Evolutionary conservation across 441 rosid species (phyloP).

Genomic region (Syzygium malaccense): DNA sequence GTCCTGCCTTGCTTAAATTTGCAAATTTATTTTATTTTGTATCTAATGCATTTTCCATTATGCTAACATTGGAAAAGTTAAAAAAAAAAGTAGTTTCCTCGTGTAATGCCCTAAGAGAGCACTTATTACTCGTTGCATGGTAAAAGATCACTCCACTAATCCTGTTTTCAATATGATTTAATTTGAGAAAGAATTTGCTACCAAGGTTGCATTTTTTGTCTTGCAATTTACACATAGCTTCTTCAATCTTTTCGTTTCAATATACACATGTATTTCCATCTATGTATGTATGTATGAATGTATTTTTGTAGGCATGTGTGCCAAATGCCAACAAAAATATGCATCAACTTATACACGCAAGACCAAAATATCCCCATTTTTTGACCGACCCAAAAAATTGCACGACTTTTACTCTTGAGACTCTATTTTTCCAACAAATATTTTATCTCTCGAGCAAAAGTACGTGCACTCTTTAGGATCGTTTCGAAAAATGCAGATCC

Average conservation of each 20-base stretch:
- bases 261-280: not conserved
- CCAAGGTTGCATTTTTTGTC: not conserved
- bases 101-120: not conserved
- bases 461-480: accelerated
- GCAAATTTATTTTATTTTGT: too few species aligned
- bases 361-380: not conserved
- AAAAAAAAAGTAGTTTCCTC: not conserved
- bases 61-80: not conserved
- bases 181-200: not conserved
- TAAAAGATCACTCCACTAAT: not conserved
- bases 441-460: not conserved
- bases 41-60: not conserved
- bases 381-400: not conserved
- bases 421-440: not conserved
- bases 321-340: not conserved
- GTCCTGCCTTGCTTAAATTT: not conserved
- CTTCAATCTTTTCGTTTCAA: not conserved
- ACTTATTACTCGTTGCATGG: not conserved
- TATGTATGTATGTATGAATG: too few species aligned
- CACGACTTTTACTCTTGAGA: not conserved
- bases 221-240: not conserved
- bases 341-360: not conserved
- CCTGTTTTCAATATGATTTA: not conserved
- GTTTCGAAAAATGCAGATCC: not conserved
- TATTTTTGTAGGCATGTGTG: too few species aligned